These are phyloP conservation scores for Rhizophagus clarus DNA, from an alignment of 192 early-diverging fungal species.

Conservation along the genomic window DNA sequence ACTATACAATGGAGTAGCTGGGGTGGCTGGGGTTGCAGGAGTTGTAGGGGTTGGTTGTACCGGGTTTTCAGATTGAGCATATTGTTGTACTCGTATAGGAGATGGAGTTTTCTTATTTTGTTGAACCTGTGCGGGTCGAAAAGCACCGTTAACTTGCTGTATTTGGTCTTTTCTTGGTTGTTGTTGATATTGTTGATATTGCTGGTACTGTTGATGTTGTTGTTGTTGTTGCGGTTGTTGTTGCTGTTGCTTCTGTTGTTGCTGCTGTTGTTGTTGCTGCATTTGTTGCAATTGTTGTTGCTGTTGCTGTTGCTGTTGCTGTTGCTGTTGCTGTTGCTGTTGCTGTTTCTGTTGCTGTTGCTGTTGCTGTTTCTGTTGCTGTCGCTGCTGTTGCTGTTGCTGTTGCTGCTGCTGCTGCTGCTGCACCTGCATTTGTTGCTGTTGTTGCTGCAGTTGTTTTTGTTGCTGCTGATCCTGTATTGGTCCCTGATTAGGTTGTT, in stretches of 20 bases:
- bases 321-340: background rate
- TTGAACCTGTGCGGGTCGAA: background rate
- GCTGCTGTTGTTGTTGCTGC: background rate
- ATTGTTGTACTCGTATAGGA: background rate
- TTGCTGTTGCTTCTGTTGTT: background rate
- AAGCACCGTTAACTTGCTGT: background rate
- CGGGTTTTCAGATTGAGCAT: background rate
- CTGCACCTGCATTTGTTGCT: background rate
- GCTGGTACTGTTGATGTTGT: background rate
- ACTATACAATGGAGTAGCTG: slow-evolving; percentile 28
- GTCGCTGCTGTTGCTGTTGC: background rate
- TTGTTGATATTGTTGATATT: background rate
- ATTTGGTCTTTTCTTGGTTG: background rate
- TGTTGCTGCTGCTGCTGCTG: too few species aligned
- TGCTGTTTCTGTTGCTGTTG: background rate
- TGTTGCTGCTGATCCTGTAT: background rate
- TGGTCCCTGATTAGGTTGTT: background rate
- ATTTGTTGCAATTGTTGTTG: background rate
- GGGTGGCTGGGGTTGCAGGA: background rate
- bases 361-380: background rate
- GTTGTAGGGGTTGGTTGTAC: background rate
- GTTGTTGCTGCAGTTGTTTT: background rate
- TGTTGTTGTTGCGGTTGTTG: background rate
- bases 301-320: background rate
- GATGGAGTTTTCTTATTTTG: background rate